Percentiles rank a stretch among this genome's conserved stretches.
Conservation (phyloP, 129 eudicot species). For the Chrysanthemum makinoi region DNA sequence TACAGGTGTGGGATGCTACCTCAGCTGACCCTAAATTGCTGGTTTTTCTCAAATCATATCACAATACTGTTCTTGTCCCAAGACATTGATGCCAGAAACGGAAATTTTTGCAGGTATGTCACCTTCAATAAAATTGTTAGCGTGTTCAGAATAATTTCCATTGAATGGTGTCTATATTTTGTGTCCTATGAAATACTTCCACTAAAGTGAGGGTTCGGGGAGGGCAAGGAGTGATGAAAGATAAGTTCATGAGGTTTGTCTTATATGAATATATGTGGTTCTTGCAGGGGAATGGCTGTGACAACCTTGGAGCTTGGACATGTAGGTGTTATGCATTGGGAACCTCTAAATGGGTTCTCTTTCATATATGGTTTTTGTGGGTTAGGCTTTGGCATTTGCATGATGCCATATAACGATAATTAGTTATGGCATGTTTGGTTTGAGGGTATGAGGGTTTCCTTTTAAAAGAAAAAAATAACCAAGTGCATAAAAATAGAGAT, state of each 20-base stretch:
- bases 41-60: conserved; percentile 83
- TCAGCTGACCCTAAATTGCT: conserved; percentile 90
- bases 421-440: neutral
- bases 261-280: conserved; percentile 95
- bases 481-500: too few species aligned
- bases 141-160: conserved; percentile 9
- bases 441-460: too few species aligned
- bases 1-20: conserved; percentile 99
- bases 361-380: conserved; percentile 37
- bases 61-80: conserved; percentile 95
- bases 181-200: conserved; percentile 19
- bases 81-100: conserved; percentile 99
- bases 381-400: conserved; percentile 42
- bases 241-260: conserved; percentile 85
- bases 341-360: conserved; percentile 45
- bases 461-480: too few species aligned
- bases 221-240: conserved; percentile 51
- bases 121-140: conserved; percentile 2
- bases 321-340: conserved; percentile 83
- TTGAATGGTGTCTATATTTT: conserved; percentile 9
- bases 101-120: conserved; percentile 84
- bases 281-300: conserved; percentile 98
- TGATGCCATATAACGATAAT: conserved; percentile 7
- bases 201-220: conserved; percentile 27
- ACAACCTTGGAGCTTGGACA: conserved; percentile 81